Base-by-base conservation (phyloP, 768 basidiomycete genomes). In the Leccinum variicolor region DNA sequence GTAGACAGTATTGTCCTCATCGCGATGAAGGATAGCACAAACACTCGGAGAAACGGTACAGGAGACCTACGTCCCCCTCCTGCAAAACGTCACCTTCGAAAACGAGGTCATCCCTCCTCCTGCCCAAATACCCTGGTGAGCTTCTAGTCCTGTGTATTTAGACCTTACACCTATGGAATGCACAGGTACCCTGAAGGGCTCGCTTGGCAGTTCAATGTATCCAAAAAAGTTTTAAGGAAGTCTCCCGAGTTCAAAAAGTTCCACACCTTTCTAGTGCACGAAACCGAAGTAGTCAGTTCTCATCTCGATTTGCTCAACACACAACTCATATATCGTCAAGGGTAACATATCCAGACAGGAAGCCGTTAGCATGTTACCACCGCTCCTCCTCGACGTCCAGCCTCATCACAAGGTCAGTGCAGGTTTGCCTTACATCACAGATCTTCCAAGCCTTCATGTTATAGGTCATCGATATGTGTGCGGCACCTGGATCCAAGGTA, bases 321-420 rank as follows among this genome's bases (percentile, higher is more conserved):
- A 0, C 11, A 23, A 41, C 50, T 50, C 23, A 62, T 49, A 53
- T 19, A 8, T n/a, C 28, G 0, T 34, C 4, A 63, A 95, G 93
- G 95, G 97, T 49, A 99, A 99, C 65, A 80, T 98, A 49, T 96
- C 94, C 11, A 79, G 97, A 21, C 95, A 98, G 72, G 97, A 99
- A 73, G 94, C 93, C 17, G 97, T 99, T 57, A 96, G 93, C 70
- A 99, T 99, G 97, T 78, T 99, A n/a, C 97, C 97, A 6, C 96
- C 97, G 1, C 81, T 99, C 2, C 86, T 98, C 64, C 83, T 99
- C 33, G 91, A 94, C 55, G 92, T 98, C n/a, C 79, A 92, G 66
- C 92, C 97, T 0, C 90, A 97, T 69, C 96, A 98, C 70, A 79
- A 77, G 65, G 90, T 86, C 67, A 52, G 80, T 74, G 11, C 10